phyloP scores from a whole-genome alignment of 495 filamentous ascomycete genomes.

The Wilcoxina mikolae region DNA sequence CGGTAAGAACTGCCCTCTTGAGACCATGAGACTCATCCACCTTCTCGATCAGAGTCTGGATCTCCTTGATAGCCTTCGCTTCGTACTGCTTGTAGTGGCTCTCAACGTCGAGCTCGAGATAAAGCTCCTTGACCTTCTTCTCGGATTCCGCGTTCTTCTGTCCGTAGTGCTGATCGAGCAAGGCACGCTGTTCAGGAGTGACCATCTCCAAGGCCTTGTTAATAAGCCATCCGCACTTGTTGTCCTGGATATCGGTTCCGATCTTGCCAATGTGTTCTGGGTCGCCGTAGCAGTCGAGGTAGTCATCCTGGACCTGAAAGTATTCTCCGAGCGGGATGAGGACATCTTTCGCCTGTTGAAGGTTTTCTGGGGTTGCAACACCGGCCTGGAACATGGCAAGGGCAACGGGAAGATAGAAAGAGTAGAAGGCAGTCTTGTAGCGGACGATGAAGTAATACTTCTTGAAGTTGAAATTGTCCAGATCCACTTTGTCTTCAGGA shows the following conservation, averaged over 20 bases:
- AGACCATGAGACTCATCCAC: conserved; percentile 75
- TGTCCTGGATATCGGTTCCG: conserved; percentile 95
- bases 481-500: conserved; percentile 78
- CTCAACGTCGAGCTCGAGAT: conserved; percentile 68
- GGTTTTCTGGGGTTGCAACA: conserved; percentile 66
- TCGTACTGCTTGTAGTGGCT: conserved; percentile 74
- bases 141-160: conserved; percentile 70
- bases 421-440: conserved; percentile 98
- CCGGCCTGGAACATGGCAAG: conserved; percentile 70
- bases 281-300: conserved; percentile 90
- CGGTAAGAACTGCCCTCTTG: conserved; percentile 78
- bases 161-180: conserved; percentile 76
- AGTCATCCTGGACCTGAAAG: conserved; percentile 98
- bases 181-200: conserved; percentile 63
- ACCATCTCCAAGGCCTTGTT: conserved; percentile 76
- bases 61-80: conserved; percentile 60
- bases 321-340: conserved; percentile 97
- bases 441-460: conserved; percentile 98
- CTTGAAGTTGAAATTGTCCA: conserved; percentile 81
- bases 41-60: conserved; percentile 56
- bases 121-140: conserved; percentile 72
- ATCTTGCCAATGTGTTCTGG: conserved; percentile 91
- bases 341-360: conserved; percentile 74
- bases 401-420: conserved; percentile 95
- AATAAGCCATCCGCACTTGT: conserved; percentile 96